A percentile compares a stretch with the other conserved stretches of the same genome.
Evolutionary conservation across 441 rosid genomes (phyloP).

Genomic region (Bruguiera hainesii): DNA sequence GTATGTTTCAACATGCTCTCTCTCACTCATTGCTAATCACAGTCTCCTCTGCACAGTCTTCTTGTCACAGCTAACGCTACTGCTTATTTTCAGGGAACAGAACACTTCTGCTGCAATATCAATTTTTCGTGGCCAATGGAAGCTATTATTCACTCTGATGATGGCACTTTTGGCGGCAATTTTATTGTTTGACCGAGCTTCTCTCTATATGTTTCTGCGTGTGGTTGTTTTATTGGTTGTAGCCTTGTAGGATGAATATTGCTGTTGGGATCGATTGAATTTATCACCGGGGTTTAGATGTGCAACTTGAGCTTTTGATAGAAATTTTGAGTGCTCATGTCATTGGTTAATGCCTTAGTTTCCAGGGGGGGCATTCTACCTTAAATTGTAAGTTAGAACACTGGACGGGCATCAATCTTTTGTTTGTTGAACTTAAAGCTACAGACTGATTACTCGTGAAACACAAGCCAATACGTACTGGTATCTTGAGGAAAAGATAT

Average conservation of each 20-base stretch:
- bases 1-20: slow-evolving; percentile 39
- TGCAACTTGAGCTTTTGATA: no score
- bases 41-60: slow-evolving; percentile 4
- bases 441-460: no score
- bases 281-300: no score
- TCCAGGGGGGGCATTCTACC: no score
- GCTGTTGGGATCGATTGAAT: no score
- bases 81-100: slow-evolving; percentile 39
- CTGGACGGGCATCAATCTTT: no score
- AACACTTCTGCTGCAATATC: slow-evolving; percentile 40
- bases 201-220: background rate
- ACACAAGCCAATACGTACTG: no score
- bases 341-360: no score
- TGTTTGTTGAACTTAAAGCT: no score
- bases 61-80: background rate
- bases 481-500: no score
- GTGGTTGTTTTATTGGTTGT: background rate
- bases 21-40: slow-evolving; percentile 2
- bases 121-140: slow-evolving; percentile 27
- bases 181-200: slow-evolving; percentile 24
- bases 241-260: background rate
- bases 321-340: no score
- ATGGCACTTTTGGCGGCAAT: slow-evolving; percentile 27
- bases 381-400: no score
- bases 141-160: slow-evolving; percentile 31